Conservation (phyloP, 2,329 filamentous ascomycete genomes). For the Arthrobotrys pseudoclavata region DNA sequence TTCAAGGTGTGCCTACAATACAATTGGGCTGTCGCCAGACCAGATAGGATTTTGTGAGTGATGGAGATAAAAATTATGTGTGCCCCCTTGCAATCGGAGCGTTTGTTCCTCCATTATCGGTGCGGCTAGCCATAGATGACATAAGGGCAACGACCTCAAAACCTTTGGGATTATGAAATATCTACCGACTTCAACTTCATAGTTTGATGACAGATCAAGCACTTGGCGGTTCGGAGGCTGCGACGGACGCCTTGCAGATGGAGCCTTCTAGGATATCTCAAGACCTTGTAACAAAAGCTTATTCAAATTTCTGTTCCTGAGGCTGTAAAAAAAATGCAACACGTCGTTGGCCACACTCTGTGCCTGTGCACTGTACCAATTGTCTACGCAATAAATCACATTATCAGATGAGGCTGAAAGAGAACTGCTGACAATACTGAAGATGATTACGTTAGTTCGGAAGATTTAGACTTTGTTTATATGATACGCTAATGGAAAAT, state of each 20-base stretch:
- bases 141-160: conserved; percentile 21
- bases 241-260: conserved; percentile 43
- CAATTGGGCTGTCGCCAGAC: conserved; percentile 3
- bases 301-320: conserved; percentile 36
- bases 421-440: neutral
- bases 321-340: conserved; percentile 48
- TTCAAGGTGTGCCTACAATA: neutral
- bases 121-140: conserved; percentile 29
- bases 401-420: neutral
- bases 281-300: conserved; percentile 44
- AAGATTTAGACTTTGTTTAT: neutral
- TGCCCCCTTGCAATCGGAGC: conserved; percentile 26
- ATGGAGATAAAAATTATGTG: conserved; percentile 23
- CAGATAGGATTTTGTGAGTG: conserved; percentile 19
- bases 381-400: neutral
- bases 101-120: conserved; percentile 35
- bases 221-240: conserved; percentile 24
- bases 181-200: conserved; percentile 28
- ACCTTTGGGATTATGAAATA: conserved; percentile 47
- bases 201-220: neutral
- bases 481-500: neutral
- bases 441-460: too few species aligned
- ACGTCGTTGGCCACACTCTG: neutral
- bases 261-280: conserved; percentile 17
- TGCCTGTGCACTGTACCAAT: too few species aligned